Evolutionary conservation across 2,329 filamentous ascomycete genomes (phyloP).

Genomic region (Hymenoscyphus fructigenus): DNA sequence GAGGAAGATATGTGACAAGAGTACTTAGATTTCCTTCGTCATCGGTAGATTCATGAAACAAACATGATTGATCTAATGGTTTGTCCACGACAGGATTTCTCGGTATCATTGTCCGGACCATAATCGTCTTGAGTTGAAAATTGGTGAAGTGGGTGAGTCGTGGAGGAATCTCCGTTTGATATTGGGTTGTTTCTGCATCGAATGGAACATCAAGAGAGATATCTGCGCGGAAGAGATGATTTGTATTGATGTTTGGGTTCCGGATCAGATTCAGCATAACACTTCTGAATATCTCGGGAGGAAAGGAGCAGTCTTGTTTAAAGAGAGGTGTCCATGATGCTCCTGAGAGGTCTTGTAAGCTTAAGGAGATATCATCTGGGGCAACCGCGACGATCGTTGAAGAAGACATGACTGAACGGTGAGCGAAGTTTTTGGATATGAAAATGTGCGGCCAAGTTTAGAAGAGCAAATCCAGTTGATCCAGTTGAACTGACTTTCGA

Average conservation of each 20-base stretch:
- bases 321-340: conserved; percentile 54
- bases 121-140: conserved; percentile 55
- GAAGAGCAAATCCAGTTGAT: no score
- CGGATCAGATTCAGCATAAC: conserved; percentile 74
- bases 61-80: conserved; percentile 78
- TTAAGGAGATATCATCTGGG: conserved; percentile 38
- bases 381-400: conserved; percentile 37
- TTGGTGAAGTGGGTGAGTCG: conserved; percentile 46
- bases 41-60: conserved; percentile 55
- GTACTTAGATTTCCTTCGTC: conserved; percentile 39
- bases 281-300: conserved; percentile 58
- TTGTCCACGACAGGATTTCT: conserved; percentile 76
- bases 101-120: conserved; percentile 78
- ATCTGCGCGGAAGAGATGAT: conserved; percentile 76
- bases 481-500: no score
- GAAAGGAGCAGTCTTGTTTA: conserved; percentile 60
- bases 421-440: neutral
- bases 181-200: conserved; percentile 34
- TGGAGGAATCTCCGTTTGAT: conserved; percentile 35
- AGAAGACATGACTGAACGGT: neutral
- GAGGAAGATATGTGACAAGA: conserved; percentile 77
- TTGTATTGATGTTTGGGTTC: conserved; percentile 79
- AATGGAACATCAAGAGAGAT: conserved; percentile 57
- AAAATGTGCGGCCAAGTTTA: no score
- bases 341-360: conserved; percentile 9